Evolutionary conservation across 495 filamentous ascomycete genomes (phyloP), one percentile per base, ranked within the genome.

Genomic region (Amniculicola lignicola): DNA sequence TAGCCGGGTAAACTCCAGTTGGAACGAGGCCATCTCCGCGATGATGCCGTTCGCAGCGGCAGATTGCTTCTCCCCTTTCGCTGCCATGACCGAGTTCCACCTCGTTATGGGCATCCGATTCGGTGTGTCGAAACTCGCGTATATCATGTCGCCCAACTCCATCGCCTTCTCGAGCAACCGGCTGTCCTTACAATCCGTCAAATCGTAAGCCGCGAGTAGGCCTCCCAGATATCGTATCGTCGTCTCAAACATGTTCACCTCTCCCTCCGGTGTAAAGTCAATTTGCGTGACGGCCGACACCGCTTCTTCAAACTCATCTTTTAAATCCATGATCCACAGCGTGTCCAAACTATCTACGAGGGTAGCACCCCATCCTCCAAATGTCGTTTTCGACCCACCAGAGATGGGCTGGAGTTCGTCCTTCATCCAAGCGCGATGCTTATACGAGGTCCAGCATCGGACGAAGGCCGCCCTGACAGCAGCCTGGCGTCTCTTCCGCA

Each of bases 391-490:
- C 24, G 68, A 79, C 9, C 69, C 69, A 6, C 79, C 83, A 9
- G 78, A 80, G 1, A 89, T 62, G 0, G 90, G 90, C 19, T 74
- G 75, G 12, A 95, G 70, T 51, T 94, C 90, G 62, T 96, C 90
- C 44, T 85, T 79, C 54, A 82, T 66, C 88, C 89, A 95, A 0
- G 90, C 90, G 69, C 86, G 72, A 9, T 79, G 65, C 61, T 81
- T 85, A 59, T 95, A 96, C 36, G 82, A 82, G 5, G 77, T 76
- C 89, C 90, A 96, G 7, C 84, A 78, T 61, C 83, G 82, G 25
- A 75, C 44, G 57, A 95, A 93, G 0, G 80, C 78, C 35, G 79
- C 67, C 61, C 80, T 86, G 1, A 96, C 83, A 18, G 75, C 81
- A 1, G 69, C 69, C 59, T 76, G 70, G 78, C 56, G 42, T 21